These are phyloP conservation scores for Kazachstania kunashirensis DNA, from an alignment of 805 yeast genomes.

Conservation along the genomic window DNA sequence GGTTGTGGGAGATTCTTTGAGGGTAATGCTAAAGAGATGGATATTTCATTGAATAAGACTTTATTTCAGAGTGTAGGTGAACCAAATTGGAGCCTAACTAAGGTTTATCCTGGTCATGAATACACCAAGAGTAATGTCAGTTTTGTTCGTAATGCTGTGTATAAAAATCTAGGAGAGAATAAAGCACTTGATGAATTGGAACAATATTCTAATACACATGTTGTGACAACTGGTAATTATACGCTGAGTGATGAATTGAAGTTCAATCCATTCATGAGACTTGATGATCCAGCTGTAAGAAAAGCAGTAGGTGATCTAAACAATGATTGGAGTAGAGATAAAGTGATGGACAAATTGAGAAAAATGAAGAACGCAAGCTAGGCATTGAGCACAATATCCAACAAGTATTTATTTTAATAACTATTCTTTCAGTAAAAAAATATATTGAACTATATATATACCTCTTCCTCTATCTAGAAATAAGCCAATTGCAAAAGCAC, in stretches of 20 bases:
- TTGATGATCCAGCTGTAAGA: constrained; percentile 53
- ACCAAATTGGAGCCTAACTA: constrained; percentile 35
- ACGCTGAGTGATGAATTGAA: constrained; percentile 74
- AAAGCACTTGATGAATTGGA: constrained; percentile 47
- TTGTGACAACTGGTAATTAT: constrained; percentile 74
- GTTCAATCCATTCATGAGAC: constrained; percentile 85
- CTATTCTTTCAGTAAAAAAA: too few relatives aligned
- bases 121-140: constrained; percentile 75
- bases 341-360: constrained; percentile 66
- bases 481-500: too few relatives aligned
- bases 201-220: constrained; percentile 42
- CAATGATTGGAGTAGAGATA: constrained; percentile 29
- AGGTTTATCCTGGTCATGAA: constrained; percentile 91
- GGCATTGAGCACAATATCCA: too few relatives aligned
- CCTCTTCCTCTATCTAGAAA: too few relatives aligned
- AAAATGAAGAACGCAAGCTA: constrained; percentile 65
- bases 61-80: constrained; percentile 51
- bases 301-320: constrained; percentile 45
- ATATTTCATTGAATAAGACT: constrained; percentile 47
- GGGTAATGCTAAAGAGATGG: constrained; percentile 79
- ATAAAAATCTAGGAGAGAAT: constrained; percentile 32
- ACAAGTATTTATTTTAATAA: too few relatives aligned
- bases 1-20: constrained; percentile 98
- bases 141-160: constrained; percentile 60
- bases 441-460: too few relatives aligned